Evolutionary conservation across 164 flowering plant genomes (phyloP), one percentile per base, ranked within the genome.

Genomic region (Taxillus chinensis): DNA sequence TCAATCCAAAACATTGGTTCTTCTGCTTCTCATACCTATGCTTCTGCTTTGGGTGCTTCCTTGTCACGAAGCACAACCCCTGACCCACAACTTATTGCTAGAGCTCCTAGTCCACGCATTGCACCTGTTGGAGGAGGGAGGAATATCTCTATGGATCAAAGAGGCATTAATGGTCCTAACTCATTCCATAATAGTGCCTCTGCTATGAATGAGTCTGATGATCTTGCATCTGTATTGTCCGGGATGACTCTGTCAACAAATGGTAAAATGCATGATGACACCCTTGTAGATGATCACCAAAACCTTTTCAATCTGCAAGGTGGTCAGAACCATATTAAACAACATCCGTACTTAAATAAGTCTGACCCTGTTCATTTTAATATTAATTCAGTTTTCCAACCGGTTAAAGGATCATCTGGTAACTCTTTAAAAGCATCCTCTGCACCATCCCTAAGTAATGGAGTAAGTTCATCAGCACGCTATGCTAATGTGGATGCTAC

Each of bases 31-130:
- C 85, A 83, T 63, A 66, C 78, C 41, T 86, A 79, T 81, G 87
- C 87, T 57, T 76, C 96, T 68, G 82, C 91, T 62, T 59, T 87
- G 55, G 90, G 89, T 74, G 74, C 82, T 27, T 83, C 95, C 49
- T 75, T 82, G 72, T 82, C 97, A 38, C 78, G 93, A 75, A 90
- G 86, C 73, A 71, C 78, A 49, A 84, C 93, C 8, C 92, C 92
- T 60, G 97, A 90, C 59, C 86, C 88, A 62, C 93, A 82, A 61
- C 80, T 74, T 55, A 50, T 82, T 39, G 84, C 82, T 48, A 79
- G 86, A 64, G 80, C 82, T 70, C 84, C 89, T 63, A 90, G 88
- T 78, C 91, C 93, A 58, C 79, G 86, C 60, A 82, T 87, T 75
- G 88, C 92, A 39, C 72, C 84, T 38, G 83, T 77, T 61, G 95